Evolutionary conservation across 1,284 basidiomycete genomes (phyloP), one percentile per base, ranked within the genome.

Genomic region (Ustilago cynodontis): DNA sequence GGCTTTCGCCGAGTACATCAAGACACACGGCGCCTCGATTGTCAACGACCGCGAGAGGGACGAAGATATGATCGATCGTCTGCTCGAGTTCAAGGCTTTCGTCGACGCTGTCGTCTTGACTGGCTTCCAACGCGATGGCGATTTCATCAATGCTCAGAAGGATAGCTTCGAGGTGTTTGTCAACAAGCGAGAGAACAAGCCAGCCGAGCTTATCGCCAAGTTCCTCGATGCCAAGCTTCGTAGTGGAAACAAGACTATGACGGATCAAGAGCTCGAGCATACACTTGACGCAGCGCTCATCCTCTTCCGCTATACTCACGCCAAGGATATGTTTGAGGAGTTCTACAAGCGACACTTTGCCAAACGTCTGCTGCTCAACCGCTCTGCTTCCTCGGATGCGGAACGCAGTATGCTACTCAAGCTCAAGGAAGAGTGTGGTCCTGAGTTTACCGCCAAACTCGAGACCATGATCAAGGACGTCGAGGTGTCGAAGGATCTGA

Each of bases 191-290:
- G 91, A 91, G 61, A 93, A 92, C 82, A 95, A 93, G 76, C 94
- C 94, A 5, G 95, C 96, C 0, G 95, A 98, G 87, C 92, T 95
- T 90, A 93, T 97, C 65, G 96, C 97, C 13, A 95, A 94, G 84
- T 91, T 93, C 83, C 88, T 98, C 45, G 95, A 98, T 86, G 89
- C 89, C 51, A 90, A 92, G 41, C 92, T 98, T 91, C 90, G 94
- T 47, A 91, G 90, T 65, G 95, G 95, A 0, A 94, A 95, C 85
- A 91, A 91, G 53, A 88, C 89, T 14, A 89, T 89, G 69, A 90
- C 90, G 11, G 93, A 95, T 68, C 88, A 87, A 8, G 90, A 91
- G 66, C 94, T 94, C 85, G 90, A 92, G 65, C 86, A 87, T 2
- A 87, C 90, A 54, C 88, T 99, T 51, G 91, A 94, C 78, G 90